Percentiles rank a stretch among this genome's conserved stretches.
These are phyloP conservation scores for Trypanosoma mega DNA, from an alignment of 208 protist species.

Conservation along the genomic window DNA sequence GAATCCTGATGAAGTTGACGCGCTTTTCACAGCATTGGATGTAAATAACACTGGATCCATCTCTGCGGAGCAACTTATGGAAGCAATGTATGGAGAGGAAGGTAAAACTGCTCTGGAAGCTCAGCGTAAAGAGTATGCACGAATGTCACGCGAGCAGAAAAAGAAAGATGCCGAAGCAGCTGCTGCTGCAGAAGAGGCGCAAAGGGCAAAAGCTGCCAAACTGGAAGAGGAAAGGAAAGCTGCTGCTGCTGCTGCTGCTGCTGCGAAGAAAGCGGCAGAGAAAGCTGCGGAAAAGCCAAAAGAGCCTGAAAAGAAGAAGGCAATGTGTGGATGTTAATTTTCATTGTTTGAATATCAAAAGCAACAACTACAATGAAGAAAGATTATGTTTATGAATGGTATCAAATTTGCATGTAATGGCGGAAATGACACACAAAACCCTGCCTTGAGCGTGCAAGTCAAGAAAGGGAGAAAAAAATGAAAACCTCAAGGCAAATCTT, in stretches of 20 bases:
- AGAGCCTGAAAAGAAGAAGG: slow-evolving; percentile 36
- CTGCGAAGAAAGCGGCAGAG: slow-evolving; percentile 1
- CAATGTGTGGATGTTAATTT: slow-evolving; percentile 45
- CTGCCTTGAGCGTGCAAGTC: no score
- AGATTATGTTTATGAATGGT: no score
- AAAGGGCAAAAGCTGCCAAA: slow-evolving; percentile 18
- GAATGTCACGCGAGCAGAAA: slow-evolving; percentile 24
- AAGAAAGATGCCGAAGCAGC: slow-evolving; percentile 1
- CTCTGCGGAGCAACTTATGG: slow-evolving; percentile 69
- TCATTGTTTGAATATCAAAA: slow-evolving; percentile 4
- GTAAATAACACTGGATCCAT: slow-evolving; percentile 69
- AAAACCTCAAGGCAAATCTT: not conserved
- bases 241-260: slow-evolving; percentile 7
- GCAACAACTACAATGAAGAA: no score
- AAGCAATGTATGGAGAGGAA: slow-evolving; percentile 67
- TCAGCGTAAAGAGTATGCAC: slow-evolving; percentile 41
- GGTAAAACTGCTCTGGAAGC: slow-evolving; percentile 45
- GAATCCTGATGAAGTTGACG: slow-evolving; percentile 72
- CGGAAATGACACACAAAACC: not conserved
- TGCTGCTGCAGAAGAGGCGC: not conserved
- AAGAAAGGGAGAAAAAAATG: not conserved
- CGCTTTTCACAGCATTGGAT: slow-evolving; percentile 78
- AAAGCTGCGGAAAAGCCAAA: slow-evolving; percentile 2
- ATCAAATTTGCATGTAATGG: slow-evolving; percentile 1
- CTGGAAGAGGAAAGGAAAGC: slow-evolving; percentile 16